Evolutionary conservation across 352 stramenopile genomes (phyloP).

Genomic region (Globisporangium emineosum): DNA sequence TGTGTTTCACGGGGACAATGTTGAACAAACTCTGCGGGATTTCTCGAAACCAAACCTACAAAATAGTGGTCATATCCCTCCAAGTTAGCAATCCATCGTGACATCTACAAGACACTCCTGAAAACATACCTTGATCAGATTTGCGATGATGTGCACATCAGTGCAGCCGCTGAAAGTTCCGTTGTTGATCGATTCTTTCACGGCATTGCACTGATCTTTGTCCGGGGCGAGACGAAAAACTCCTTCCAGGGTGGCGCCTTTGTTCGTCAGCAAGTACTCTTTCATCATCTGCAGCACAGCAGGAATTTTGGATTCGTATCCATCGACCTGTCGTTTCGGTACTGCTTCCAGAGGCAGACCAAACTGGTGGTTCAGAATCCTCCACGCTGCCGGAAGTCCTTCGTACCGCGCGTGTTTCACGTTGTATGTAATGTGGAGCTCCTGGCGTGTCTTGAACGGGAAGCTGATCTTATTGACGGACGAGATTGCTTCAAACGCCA

Average conservation of each 20-base stretch:
- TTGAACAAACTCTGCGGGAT: conserved; percentile 71
- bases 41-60: conserved; percentile 79
- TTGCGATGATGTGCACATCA: conserved; percentile 78
- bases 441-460: conserved; percentile 61
- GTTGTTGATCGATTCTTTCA: conserved; percentile 73
- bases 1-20: conserved; percentile 52
- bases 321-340: conserved; percentile 51
- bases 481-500: not conserved
- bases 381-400: conserved; percentile 64
- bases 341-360: conserved; percentile 59
- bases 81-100: not conserved
- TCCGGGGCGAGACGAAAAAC: conserved; percentile 81
- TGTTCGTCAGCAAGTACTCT: conserved; percentile 43
- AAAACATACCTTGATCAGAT: conserved; percentile 67
- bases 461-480: conserved; percentile 48
- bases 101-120: not conserved
- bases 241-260: conserved; percentile 48
- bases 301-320: conserved; percentile 66
- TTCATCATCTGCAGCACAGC: conserved; percentile 79
- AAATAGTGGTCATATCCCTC: not conserved
- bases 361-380: conserved; percentile 70
- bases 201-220: conserved; percentile 44
- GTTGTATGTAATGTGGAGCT: conserved; percentile 80
- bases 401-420: conserved; percentile 62
- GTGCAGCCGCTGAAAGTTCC: conserved; percentile 51